Evolutionary conservation across 768 basidiomycete species (phyloP).

Genomic region (Mycena galericulata): DNA sequence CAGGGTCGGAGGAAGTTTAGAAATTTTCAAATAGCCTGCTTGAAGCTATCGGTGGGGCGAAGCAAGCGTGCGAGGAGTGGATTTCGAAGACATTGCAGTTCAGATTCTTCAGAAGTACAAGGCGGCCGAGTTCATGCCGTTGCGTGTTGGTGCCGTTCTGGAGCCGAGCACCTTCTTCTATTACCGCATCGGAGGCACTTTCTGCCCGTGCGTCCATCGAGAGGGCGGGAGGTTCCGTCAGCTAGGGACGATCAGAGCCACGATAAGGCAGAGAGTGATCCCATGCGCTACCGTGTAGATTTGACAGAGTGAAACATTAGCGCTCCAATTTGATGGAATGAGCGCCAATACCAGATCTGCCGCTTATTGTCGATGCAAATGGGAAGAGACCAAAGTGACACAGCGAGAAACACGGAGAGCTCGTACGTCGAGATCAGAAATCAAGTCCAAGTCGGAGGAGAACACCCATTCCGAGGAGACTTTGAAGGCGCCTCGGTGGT

Average conservation of each 20-base stretch:
- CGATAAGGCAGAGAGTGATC: not conserved
- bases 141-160: not conserved
- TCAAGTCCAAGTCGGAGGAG: not conserved
- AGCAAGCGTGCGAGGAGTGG: not conserved
- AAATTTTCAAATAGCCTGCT: not conserved
- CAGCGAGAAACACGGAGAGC: constrained; percentile 18
- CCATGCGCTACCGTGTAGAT: not conserved
- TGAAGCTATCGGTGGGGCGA: no score
- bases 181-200: constrained; percentile 14
- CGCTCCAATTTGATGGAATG: not conserved
- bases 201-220: constrained; percentile 22
- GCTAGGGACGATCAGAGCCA: constrained; percentile 14
- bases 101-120: not conserved
- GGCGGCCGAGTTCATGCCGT: not conserved
- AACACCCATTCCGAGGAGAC: not conserved
- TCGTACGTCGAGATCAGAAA: not conserved
- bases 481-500: not conserved
- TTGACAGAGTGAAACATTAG: not conserved
- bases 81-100: not conserved
- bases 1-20: not conserved
- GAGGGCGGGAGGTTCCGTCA: constrained; percentile 1
- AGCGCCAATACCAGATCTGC: not conserved
- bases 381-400: not conserved
- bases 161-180: not conserved
- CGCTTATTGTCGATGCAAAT: not conserved